Evolutionary conservation across 768 basidiomycete species (phyloP).

Genomic region (Kondoa subrosea): DNA sequence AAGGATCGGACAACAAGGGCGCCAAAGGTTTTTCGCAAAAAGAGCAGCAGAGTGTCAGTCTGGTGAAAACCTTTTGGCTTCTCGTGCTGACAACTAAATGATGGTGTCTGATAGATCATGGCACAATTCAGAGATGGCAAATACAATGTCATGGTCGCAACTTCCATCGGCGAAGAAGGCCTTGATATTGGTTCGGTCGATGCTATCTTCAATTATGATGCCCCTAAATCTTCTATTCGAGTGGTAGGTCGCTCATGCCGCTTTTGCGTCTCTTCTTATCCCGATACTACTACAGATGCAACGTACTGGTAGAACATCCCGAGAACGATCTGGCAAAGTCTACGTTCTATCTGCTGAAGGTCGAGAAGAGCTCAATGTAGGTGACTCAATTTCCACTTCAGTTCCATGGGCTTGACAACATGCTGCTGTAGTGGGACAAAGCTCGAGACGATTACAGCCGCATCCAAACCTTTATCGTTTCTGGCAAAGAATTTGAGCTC

Average conservation of each 20-base stretch:
- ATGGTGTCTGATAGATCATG: conserved; percentile 46
- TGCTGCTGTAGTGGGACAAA: conserved; percentile 45
- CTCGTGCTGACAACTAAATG: neutral
- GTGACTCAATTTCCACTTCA: neutral
- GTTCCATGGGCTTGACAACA: neutral
- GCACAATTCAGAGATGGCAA: conserved; percentile 68
- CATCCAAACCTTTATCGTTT: conserved; percentile 71
- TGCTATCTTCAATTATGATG: conserved; percentile 86
- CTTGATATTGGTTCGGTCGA: conserved; percentile 97
- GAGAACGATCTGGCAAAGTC: conserved; percentile 74
- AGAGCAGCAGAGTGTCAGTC: conserved; percentile 65
- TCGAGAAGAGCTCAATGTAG: conserved; percentile 62
- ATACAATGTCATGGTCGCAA: conserved; percentile 83
- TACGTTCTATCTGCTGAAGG: conserved; percentile 78
- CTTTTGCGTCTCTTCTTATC: neutral
- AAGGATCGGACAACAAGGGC: conserved; percentile 66
- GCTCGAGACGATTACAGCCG: conserved; percentile 71
- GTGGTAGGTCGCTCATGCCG: conserved; percentile 46
- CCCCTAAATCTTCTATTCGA: conserved; percentile 86
- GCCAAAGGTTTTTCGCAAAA: conserved; percentile 77
- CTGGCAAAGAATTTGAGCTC: conserved; percentile 71
- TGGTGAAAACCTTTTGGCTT: conserved; percentile 1
- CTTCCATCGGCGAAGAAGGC: conserved; percentile 94
- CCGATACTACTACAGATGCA: conserved; percentile 51
- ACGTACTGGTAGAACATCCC: conserved; percentile 85